Evolutionary conservation across 78 protist genomes (phyloP).

Genomic region (slime mould (Dictyostelium discoideum)): DNA sequence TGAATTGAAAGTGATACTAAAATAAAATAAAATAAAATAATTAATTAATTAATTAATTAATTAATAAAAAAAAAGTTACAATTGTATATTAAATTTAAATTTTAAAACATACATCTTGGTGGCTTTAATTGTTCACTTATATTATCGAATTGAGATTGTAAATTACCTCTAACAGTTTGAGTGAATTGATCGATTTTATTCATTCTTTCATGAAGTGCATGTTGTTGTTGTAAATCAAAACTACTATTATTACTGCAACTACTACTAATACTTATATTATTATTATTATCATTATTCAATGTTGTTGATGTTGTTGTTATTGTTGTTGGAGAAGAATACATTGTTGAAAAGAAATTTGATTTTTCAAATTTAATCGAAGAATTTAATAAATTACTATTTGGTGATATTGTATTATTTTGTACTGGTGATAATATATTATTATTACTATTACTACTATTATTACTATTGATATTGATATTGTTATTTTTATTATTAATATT

Average conservation of each 20-base stretch:
- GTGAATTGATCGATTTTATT: slow-evolving; percentile 4
- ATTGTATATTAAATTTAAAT: not conserved
- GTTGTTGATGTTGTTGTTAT: not conserved
- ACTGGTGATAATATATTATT: not conserved
- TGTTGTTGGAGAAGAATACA: not conserved
- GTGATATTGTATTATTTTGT: not conserved
- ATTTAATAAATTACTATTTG: not conserved
- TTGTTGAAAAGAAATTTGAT: slow-evolving; percentile 5
- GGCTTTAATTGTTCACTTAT: not conserved
- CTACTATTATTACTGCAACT: not conserved
- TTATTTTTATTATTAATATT: not conserved
- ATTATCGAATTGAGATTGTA: not conserved
- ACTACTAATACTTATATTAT: not conserved
- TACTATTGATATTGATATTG: not conserved
- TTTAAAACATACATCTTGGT: slow-evolving; percentile 27
- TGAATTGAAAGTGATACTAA: slow-evolving; percentile 11
- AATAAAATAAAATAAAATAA: not conserved
- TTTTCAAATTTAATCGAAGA: not conserved
- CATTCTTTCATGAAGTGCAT: slow-evolving; percentile 1
- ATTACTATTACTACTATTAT: not conserved
- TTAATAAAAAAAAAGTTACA: not conserved
- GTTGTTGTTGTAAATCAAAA: not conserved
- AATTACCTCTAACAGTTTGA: not conserved
- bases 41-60: not conserved
- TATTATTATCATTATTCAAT: not conserved